These are phyloP conservation scores for Phylloporus gajari DNA, from an alignment of 1,284 basidiomycete species.

Conservation along the genomic window DNA sequence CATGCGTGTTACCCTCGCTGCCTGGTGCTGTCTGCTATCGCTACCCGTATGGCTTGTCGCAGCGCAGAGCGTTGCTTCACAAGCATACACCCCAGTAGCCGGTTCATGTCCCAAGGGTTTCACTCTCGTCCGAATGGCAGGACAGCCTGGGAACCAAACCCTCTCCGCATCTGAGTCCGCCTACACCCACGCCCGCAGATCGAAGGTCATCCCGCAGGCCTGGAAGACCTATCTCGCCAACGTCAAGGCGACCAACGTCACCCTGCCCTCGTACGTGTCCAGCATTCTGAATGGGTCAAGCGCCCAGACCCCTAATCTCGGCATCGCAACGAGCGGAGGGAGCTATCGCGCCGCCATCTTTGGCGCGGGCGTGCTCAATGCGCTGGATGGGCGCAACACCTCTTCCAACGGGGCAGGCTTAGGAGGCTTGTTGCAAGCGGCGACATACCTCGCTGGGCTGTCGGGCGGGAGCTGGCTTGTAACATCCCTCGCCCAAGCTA, in stretches of 20 bases:
- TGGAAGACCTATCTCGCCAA: constrained; percentile 49
- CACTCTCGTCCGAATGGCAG: constrained; percentile 46
- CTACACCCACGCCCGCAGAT: constrained; percentile 45
- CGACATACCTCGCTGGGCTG: constrained; percentile 55
- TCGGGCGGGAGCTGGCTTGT: constrained; percentile 56
- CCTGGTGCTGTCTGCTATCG: constrained; percentile 27
- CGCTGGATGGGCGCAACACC: constrained; percentile 60
- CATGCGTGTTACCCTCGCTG: not conserved
- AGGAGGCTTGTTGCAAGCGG: constrained; percentile 62
- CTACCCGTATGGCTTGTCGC: constrained; percentile 15
- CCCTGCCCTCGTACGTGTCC: constrained; percentile 49
- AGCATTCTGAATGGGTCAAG: constrained; percentile 43
- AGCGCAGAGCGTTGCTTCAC: constrained; percentile 39
- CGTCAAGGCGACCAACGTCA: constrained; percentile 41
- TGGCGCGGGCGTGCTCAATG: constrained; percentile 60
- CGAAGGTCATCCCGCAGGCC: constrained; percentile 42
- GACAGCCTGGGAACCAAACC: constrained; percentile 38
- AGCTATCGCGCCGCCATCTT: constrained; percentile 61
- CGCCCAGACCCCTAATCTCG: constrained; percentile 48
- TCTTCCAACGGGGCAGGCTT: constrained; percentile 53
- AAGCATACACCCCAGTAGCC: constrained; percentile 39
- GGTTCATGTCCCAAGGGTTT: constrained; percentile 44
- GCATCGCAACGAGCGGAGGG: constrained; percentile 59
- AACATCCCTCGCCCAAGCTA: constrained; percentile 51
- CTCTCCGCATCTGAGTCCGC: constrained; percentile 43